A percentile compares a stretch with the other conserved stretches of the same genome.
Evolutionary conservation across 1,139 yeast species (phyloP).

Genomic region (Nakaseomyces glabratus): DNA sequence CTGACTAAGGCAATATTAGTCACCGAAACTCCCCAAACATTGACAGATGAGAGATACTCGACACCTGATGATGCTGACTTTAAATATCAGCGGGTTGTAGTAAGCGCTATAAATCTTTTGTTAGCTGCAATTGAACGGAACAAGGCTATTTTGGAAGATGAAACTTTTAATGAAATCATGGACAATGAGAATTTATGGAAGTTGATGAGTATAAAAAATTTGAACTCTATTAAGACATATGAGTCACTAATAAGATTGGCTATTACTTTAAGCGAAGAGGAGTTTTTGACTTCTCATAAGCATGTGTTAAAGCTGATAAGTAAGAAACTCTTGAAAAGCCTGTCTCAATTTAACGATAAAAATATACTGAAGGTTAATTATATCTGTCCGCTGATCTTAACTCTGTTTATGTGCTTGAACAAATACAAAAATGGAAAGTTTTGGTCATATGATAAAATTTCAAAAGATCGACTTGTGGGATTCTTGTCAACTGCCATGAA

Average conservation of each 20-base stretch:
- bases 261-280: conserved; percentile 20
- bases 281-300: conserved; percentile 24
- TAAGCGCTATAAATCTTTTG: conserved; percentile 45
- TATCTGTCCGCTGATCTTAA: conserved; percentile 42
- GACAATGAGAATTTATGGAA: conserved; percentile 25
- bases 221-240: conserved; percentile 40
- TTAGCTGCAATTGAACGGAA: conserved; percentile 34
- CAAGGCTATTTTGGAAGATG: conserved; percentile 12
- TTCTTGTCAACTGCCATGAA: conserved; percentile 47
- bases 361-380: conserved; percentile 38
- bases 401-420: conserved; percentile 39
- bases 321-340: conserved; percentile 44
- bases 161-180: conserved; percentile 17
- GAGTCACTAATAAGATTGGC: conserved; percentile 38
- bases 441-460: conserved; percentile 45
- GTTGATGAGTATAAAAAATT: conserved; percentile 34
- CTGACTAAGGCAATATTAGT: conserved; percentile 45
- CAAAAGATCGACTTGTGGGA: conserved; percentile 37
- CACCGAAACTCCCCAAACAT: conserved; percentile 49
- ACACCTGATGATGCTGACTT: conserved; percentile 56
- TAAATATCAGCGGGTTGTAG: conserved; percentile 56
- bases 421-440: conserved; percentile 35
- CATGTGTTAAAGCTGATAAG: conserved; percentile 38
- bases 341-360: conserved; percentile 37
- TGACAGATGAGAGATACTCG: conserved; percentile 70